Base-by-base conservation (phyloP, 805 yeast species). In the Jamesozyma gamospora region DNA sequence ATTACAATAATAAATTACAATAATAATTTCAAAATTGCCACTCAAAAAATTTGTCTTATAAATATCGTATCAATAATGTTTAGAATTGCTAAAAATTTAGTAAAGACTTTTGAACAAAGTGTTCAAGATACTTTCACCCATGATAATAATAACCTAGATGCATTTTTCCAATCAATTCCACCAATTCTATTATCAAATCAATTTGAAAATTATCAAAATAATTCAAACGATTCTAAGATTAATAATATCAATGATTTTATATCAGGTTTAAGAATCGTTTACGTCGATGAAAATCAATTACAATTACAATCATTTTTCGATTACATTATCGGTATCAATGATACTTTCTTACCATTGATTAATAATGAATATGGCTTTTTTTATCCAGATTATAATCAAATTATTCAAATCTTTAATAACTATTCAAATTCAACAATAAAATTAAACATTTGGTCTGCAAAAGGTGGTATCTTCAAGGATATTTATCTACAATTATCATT, bases 261-360 rank as follows among this genome's bases (percentile, higher is more conserved):
- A 8, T 51, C 62, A 34, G 92, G 88, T 0, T 66, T 82, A 37
- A 67, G 88, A 29, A 73, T 82, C 2, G 51, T 82, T 1, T 63
- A 60, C 39, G 73, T 82, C 0, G 60, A 64, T 12, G 80, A 73
- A 13, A 58, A 62, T 7, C 66, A 62, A 24, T 64, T 68, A 18
- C 83, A 82, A 3, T 57, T 92, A 24, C 94, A 87, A 60, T 70
- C 92, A 9, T 82, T 85, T 75, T 92, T 90, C 54, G 98, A 90
- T 57, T 90, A 71, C 56, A 75, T 90, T 28, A 70, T 86, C n/a
- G 81, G 82, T 1, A 66, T 87, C 41, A 84, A 90, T 50, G 85
- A 83, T 34, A 79, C 74, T 46, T 82, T 81, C 15, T 51, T 77
- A 17, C 66, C 69, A 14, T 47, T 66, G 24, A 41, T 55, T 14